Evolutionary conservation across 2,329 filamentous ascomycete genomes (phyloP), one percentile per base, ranked within the genome.

Genomic region (Penicillium decumbens): DNA sequence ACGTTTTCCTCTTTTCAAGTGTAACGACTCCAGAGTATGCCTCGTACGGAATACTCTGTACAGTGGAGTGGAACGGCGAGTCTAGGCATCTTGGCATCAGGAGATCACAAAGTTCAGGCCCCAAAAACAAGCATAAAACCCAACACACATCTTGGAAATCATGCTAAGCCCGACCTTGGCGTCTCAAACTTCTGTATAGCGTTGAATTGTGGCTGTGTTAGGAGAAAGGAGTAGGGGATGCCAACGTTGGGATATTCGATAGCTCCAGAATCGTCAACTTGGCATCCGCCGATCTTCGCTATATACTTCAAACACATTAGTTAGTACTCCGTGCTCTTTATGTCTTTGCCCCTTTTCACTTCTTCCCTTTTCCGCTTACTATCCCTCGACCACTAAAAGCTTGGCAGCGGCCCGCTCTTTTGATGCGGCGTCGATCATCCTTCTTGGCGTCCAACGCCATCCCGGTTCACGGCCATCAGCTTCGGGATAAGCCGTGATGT

Each of bases 341-440:
- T 23, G 20, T 13, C 12, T 30, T 39, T 38, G 28, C 37, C 43
- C 6, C 30, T 33, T 44, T 39, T 41, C 37, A 25, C 38, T 28
- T 33, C 49, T 49, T 39, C 18, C 32, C 30, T 25, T 43, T 41
- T 30, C n/a, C 18, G 18, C 15, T 37, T 27, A 30, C 23, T 25
- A 48, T 41, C 41, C 57, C 58, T 61, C 56, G 58, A 59, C 58
- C 59, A 59, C 62, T 27, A 12, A 57, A 63, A 60, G 63, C 65
- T 67, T 66, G 65, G 64, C 65, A 58, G 63, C 59, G 63, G 64
- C 43, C 47, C 61, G 58, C 45, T 44, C 52, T 45, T 54, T 51
- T 43, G 62, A 61, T 63, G 58, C 55, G 48, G 37, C 51, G 63
- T 65, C 60, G 65, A 67, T 67, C 65, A 47, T 52, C 40, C 35